Evolutionary conservation across 305 asterid genomes (phyloP).

Genomic region (Ilex paraguariensis): DNA sequence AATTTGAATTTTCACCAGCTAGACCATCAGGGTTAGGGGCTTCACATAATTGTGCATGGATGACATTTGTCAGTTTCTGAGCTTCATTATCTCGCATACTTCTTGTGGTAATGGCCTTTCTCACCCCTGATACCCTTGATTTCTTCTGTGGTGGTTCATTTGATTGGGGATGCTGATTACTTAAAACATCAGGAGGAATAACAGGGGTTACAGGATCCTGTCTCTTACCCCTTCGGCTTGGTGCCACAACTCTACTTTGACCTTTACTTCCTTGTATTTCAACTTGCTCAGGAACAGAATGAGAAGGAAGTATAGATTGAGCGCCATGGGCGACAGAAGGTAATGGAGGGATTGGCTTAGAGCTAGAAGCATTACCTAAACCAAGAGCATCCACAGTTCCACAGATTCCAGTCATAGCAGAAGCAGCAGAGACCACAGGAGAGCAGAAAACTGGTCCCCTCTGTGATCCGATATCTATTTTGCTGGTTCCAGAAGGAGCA

Average conservation of each 20-base stretch:
- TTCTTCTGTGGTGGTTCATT: slow-evolving; percentile 58
- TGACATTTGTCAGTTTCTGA: slow-evolving; percentile 36
- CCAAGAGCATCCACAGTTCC: slow-evolving; percentile 29
- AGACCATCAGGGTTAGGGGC: slow-evolving; percentile 26
- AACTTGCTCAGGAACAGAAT: slow-evolving; percentile 45
- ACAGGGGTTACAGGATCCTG: slow-evolving; percentile 40
- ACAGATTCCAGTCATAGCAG: slow-evolving; percentile 27
- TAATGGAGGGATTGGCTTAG: slow-evolving; percentile 31
- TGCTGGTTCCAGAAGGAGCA: slow-evolving; percentile 1
- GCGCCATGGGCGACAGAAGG: slow-evolving; percentile 32
- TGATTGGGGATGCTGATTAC: slow-evolving; percentile 38
- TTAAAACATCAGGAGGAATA: slow-evolving; percentile 41
- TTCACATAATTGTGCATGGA: slow-evolving; percentile 21
- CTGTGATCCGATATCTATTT: background rate
- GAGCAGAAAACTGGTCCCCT: background rate
- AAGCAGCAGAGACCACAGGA: slow-evolving; percentile 18
- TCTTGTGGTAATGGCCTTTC: slow-evolving; percentile 39
- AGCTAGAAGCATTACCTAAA: slow-evolving; percentile 27
- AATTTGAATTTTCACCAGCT: no score
- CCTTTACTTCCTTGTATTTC: slow-evolving; percentile 57
- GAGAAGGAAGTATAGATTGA: slow-evolving; percentile 28
- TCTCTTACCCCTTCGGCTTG: slow-evolving; percentile 73
- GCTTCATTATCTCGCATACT: slow-evolving; percentile 32
- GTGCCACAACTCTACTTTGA: slow-evolving; percentile 57
- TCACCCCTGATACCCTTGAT: slow-evolving; percentile 60